Conservation (phyloP, 306 rosid genomes). For the Dalbergia cochinchinensis region DNA sequence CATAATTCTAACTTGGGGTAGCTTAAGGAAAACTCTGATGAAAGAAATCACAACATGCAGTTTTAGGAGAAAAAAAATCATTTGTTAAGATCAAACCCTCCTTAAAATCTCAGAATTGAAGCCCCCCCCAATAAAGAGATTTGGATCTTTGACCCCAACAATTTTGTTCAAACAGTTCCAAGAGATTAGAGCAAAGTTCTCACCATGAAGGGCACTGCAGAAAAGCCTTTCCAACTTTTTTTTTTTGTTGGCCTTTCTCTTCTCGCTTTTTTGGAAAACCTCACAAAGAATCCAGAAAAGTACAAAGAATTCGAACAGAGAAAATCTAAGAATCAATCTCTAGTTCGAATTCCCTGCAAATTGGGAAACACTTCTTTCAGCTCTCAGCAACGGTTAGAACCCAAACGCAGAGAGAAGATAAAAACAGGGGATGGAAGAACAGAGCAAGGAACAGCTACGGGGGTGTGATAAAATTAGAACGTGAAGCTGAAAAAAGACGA, state of each 20-base stretch:
- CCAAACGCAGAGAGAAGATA: not conserved
- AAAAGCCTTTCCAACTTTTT: not conserved
- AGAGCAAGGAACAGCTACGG: not conserved
- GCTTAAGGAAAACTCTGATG: not conserved
- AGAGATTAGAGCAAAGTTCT: conserved; percentile 38
- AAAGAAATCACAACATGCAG: not conserved
- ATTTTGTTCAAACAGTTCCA: not conserved
- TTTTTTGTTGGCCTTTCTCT: not conserved
- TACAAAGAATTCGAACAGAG: conserved; percentile 49
- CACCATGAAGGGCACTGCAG: conserved; percentile 50
- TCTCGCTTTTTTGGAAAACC: not conserved
- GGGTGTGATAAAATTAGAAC: not conserved
- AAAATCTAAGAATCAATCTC: conserved; percentile 44
- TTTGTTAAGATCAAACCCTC: conserved; percentile 9
- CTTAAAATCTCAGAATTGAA: conserved; percentile 8
- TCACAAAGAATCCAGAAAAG: not conserved
- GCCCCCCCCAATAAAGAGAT: not conserved
- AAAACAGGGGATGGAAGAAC: not conserved
- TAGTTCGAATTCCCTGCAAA: conserved; percentile 43
- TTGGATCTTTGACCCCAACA: not conserved
- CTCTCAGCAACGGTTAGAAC: not conserved
- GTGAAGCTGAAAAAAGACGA: not conserved
- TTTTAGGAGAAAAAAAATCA: not conserved
- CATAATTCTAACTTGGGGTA: not conserved
- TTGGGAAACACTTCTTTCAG: not conserved